These are phyloP conservation scores for Neurospora hispaniola DNA, from an alignment of 495 filamentous ascomycete genomes.

Conservation along the genomic window DNA sequence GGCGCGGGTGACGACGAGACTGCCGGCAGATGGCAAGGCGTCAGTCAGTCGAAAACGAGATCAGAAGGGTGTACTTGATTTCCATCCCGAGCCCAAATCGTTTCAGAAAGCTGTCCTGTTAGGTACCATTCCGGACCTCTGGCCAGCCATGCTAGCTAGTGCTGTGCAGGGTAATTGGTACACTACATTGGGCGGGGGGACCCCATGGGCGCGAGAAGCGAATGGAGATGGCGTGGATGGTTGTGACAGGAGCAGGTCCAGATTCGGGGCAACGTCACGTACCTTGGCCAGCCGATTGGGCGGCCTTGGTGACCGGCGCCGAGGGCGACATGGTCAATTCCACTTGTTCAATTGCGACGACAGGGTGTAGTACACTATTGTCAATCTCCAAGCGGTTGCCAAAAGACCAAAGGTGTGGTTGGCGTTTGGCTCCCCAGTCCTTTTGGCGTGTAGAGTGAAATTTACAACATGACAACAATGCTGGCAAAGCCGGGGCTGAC, in stretches of 20 bases:
- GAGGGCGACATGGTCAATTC: constrained; percentile 18
- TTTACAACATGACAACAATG: not conserved
- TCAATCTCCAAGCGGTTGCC: not conserved
- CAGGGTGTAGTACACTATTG: not conserved
- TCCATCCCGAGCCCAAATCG: not conserved
- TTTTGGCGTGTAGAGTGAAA: not conserved
- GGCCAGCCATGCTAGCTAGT: not conserved
- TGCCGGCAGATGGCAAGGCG: not conserved
- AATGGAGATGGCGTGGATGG: not conserved
- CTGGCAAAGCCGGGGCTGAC: not conserved
- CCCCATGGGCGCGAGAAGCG: not conserved
- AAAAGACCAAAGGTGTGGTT: not conserved
- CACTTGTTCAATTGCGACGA: not conserved
- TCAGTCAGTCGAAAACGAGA: not conserved
- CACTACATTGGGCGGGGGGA: not conserved
- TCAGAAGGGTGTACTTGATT: not conserved
- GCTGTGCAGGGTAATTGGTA: not conserved
- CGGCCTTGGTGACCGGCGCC: constrained; percentile 10
- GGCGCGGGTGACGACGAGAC: constrained; percentile 3
- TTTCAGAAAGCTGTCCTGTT: constrained; percentile 1
- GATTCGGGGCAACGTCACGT: constrained; percentile 4
- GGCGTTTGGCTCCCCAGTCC: not conserved
- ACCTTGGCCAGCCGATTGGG: constrained; percentile 19
- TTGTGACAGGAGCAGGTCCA: not conserved
- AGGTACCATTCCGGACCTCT: not conserved